phyloP scores from a whole-genome alignment of 257 asterid species.

The Thymus quinquecostatus region DNA sequence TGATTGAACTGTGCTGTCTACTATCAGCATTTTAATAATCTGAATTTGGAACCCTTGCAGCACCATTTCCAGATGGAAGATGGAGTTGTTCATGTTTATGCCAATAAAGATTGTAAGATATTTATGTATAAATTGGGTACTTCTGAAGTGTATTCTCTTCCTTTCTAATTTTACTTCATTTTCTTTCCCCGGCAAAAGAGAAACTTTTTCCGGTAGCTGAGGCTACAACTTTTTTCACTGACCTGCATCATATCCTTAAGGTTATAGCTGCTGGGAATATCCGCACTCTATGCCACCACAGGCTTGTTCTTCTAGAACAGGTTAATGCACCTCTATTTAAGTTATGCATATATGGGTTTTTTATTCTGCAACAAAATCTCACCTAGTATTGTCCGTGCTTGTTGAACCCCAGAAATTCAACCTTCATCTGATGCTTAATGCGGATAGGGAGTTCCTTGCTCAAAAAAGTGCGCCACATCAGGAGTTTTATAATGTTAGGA shows the following conservation, averaged over 20 bases:
- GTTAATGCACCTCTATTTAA: slow-evolving; percentile 42
- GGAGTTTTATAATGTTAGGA: slow-evolving; percentile 95
- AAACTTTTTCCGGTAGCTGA: slow-evolving; percentile 87
- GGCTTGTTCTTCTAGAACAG: slow-evolving; percentile 93
- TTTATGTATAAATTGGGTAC: slow-evolving; percentile 14
- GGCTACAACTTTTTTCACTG: slow-evolving; percentile 95
- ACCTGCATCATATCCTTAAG: slow-evolving; percentile 91
- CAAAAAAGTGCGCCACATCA: slow-evolving; percentile 99
- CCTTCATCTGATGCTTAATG: slow-evolving; percentile 98
- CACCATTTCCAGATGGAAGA: slow-evolving; percentile 96
- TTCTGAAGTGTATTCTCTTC: slow-evolving; percentile 18
- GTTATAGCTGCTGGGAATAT: slow-evolving; percentile 93
- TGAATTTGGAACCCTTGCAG: slow-evolving; percentile 52
- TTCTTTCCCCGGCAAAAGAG: slow-evolving; percentile 67
- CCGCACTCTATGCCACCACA: slow-evolving; percentile 90
- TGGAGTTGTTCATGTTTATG: slow-evolving; percentile 92
- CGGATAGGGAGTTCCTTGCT: slow-evolving; percentile 97
- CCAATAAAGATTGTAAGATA: slow-evolving; percentile 75
- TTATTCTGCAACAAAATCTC: slow-evolving; percentile 20
- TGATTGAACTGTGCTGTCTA: background rate
- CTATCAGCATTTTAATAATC: slow-evolving; percentile 22
- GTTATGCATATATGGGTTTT: slow-evolving; percentile 1
- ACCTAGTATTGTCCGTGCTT: slow-evolving; percentile 14
- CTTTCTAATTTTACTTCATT: slow-evolving; percentile 60
- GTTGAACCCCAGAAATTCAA: slow-evolving; percentile 80